Conservation (phyloP, 257 asterid species). For the Scutellaria minor region DNA sequence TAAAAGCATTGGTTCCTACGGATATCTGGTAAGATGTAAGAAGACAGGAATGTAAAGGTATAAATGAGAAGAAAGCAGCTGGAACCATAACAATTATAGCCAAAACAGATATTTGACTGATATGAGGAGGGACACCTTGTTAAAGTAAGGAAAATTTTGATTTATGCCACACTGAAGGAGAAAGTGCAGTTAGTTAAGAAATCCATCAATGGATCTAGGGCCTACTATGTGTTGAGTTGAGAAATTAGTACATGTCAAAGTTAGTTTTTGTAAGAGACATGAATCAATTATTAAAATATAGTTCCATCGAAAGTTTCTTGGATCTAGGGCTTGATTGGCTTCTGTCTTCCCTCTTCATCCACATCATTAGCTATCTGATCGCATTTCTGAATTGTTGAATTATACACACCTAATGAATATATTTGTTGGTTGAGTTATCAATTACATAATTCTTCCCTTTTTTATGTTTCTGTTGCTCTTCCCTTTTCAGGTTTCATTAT, state of each 20-base stretch:
- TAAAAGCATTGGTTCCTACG: too few species aligned
- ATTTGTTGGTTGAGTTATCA: constrained; percentile 22
- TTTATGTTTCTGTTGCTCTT: constrained; percentile 21
- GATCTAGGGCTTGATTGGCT: background rate
- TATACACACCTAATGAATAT: constrained; percentile 15
- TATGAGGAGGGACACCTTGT: too few species aligned
- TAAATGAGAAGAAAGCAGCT: too few species aligned
- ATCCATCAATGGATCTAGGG: too few species aligned
- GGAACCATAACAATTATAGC: too few species aligned
- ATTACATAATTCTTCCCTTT: constrained; percentile 22
- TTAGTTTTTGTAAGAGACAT: constrained; percentile 1
- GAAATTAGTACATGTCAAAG: background rate
- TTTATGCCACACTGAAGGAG: too few species aligned
- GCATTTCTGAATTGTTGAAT: constrained; percentile 2
- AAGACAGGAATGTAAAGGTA: too few species aligned
- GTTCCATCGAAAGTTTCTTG: background rate
- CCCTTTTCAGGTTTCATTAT: constrained; percentile 40
- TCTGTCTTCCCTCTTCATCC: constrained; percentile 12
- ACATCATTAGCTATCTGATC: constrained; percentile 9
- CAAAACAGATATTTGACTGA: too few species aligned
- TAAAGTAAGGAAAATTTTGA: too few species aligned
- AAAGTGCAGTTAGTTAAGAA: too few species aligned
- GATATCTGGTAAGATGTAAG: too few species aligned
- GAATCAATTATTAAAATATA: constrained; percentile 16
- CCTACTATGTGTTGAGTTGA: background rate